Conservation (phyloP, 352 stramenopile genomes). For the Globisporangium heterothallicum region DNA sequence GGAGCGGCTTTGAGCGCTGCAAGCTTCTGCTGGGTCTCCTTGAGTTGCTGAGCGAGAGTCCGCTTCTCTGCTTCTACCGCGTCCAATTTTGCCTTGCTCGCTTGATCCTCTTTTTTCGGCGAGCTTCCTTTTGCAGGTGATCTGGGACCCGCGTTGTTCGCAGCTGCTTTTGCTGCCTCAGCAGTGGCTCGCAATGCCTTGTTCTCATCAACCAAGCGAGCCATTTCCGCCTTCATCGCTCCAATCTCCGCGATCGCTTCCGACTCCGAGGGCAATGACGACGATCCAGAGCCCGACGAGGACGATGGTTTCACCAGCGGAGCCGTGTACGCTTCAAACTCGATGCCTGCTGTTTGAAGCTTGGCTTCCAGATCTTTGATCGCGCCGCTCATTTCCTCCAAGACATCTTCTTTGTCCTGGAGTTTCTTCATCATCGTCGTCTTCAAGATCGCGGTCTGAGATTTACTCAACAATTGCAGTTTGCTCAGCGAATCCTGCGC, state of each 20-base stretch:
- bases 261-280: conserved; percentile 22
- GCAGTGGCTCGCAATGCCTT: conserved; percentile 34
- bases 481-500: conserved; percentile 78
- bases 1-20: conserved; percentile 25
- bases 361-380: conserved; percentile 67
- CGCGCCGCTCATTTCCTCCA: conserved; percentile 56
- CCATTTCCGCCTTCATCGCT: conserved; percentile 70
- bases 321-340: conserved; percentile 24
- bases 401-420: conserved; percentile 50
- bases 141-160: not conserved
- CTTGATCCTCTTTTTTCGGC: conserved; percentile 14
- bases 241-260: conserved; percentile 56
- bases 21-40: conserved; percentile 57
- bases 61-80: conserved; percentile 52
- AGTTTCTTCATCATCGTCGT: conserved; percentile 80
- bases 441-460: conserved; percentile 79
- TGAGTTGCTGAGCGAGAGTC: conserved; percentile 50
- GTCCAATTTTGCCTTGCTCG: conserved; percentile 36
- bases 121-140: not conserved
- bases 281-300: conserved; percentile 5
- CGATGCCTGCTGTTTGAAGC: conserved; percentile 42
- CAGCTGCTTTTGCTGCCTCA: not conserved
- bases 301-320: conserved; percentile 10
- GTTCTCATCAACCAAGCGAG: conserved; percentile 68
- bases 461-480: conserved; percentile 79